Conservation (phyloP, 768 basidiomycete species). For the Auriscalpium vulgare region DNA sequence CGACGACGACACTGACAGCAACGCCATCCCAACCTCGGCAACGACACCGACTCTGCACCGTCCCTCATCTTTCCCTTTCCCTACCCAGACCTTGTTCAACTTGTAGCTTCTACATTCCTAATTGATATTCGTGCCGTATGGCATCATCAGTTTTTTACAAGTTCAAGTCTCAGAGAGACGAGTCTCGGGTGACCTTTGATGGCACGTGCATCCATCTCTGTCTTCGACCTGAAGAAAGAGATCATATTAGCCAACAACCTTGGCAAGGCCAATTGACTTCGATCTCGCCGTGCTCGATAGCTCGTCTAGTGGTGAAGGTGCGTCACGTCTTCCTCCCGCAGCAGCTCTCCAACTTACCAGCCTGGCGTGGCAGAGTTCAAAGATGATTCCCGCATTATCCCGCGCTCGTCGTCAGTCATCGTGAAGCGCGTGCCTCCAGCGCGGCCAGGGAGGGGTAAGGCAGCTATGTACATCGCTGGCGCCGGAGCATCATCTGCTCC, state of each 20-base stretch:
- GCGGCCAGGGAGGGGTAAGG: conserved; percentile 77
- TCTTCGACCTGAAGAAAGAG: conserved; percentile 98
- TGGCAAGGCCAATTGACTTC: conserved; percentile 94
- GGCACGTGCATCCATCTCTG: conserved; percentile 98
- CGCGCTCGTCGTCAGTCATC: conserved; percentile 89
- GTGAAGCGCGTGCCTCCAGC: conserved; percentile 83
- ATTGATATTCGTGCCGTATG: conserved; percentile 34
- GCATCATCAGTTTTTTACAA: conserved; percentile 96
- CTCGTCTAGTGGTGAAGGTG: conserved; percentile 88
- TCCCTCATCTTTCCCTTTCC: neutral
- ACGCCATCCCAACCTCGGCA: neutral
- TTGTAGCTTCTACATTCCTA: conserved; percentile 9
- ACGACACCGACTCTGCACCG: neutral
- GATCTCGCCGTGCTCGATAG: conserved; percentile 84
- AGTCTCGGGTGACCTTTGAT: conserved; percentile 94
- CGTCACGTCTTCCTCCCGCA: neutral
- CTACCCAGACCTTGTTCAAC: neutral
- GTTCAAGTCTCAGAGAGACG: conserved; percentile 92
- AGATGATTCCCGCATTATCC: conserved; percentile 87
- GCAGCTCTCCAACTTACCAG: neutral
- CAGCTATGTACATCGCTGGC: conserved; percentile 63
- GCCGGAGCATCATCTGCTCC: conserved; percentile 36
- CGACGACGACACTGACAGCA: neutral
- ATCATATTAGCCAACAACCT: conserved; percentile 95
- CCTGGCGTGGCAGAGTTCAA: conserved; percentile 57